Evolutionary conservation across 164 flowering plant genomes (phyloP), one percentile per base, ranked within the genome.

Genomic region (grape (Vitis vinifera)): DNA sequence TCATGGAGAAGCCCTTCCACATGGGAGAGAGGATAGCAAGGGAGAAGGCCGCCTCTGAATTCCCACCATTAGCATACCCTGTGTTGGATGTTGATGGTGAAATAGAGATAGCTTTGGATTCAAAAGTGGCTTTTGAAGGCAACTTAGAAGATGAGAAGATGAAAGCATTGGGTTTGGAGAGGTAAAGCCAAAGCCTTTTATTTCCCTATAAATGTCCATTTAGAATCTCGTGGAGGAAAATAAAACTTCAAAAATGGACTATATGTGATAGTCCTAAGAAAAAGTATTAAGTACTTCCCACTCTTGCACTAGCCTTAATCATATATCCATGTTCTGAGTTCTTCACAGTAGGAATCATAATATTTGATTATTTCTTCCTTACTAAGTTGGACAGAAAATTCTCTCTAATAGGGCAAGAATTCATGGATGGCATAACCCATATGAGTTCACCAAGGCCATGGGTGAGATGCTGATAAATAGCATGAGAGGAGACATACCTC

Each of bases 341-440:
- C 27, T 23, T 23, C 27, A 1, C 27, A 23, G 27, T 23, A 23
- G 27, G 27, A 23, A 23, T 23, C 0, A 23, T 0, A 23, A 23
- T 23, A 23, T 23, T 23, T 23, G 27, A 23, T 23, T 23, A 23
- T 1, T 23, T 23, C 27, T 31, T 31, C 44, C 0, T 31, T 31
- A 31, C 44, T 31, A 31, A 31, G 44, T 31, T 5, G n/a, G 0
- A 56, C 29, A 56, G 0, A 29, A 5, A 62, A 14, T 30, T 30
- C 31, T 65, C 19, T 51, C 23, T 49, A 51, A 5, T 13, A 71
- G 74, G 74, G 74, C 74, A 65, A 64, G 17, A 6, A 30, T 27
- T 8, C 57, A 63, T 30, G 68, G 74, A 49, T 71, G 74, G 74
- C 68, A 65, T 12, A 57, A 71, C 16, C 44, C 74, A 1, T 71